Evolutionary conservation across 495 filamentous ascomycete species (phyloP).

Genomic region (Clavariopsis aquatica): DNA sequence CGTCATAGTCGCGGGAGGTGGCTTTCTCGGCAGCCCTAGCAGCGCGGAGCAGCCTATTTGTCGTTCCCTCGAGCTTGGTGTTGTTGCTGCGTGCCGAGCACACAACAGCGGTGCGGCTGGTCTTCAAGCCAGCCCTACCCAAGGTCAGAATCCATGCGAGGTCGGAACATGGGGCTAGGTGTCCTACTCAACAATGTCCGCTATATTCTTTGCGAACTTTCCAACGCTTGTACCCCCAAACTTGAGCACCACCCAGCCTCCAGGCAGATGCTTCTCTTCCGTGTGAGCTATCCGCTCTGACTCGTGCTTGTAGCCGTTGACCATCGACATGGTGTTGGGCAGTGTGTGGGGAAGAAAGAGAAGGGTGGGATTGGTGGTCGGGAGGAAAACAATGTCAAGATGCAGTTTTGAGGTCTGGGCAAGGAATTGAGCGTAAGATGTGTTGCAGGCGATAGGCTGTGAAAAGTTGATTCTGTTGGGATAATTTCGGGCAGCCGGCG

Average conservation of each 20-base stretch:
- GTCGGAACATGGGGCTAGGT: neutral
- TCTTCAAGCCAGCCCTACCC: conserved; percentile 63
- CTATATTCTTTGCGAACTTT: conserved; percentile 71
- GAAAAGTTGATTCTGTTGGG: conserved; percentile 4
- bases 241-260: conserved; percentile 50
- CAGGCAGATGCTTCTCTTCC: conserved; percentile 45
- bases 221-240: conserved; percentile 50
- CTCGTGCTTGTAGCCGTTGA: conserved; percentile 23
- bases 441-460: neutral
- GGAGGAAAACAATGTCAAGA: neutral
- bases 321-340: conserved; percentile 16
- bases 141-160: neutral
- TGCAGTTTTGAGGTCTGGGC: neutral
- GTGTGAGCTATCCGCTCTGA: conserved; percentile 42
- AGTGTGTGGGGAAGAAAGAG: neutral
- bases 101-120: conserved; percentile 78
- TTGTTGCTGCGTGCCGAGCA: conserved; percentile 90
- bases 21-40: conserved; percentile 68
- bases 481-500: neutral
- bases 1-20: conserved; percentile 62
- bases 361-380: neutral
- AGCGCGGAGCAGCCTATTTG: conserved; percentile 74
- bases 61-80: conserved; percentile 89
- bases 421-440: neutral
- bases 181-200: conserved; percentile 71